Percentiles rank a stretch among this genome's conserved stretches.
These are phyloP conservation scores for Pharus latifolius DNA, from an alignment of 176 grass and related monocot genomes.

Conservation along the genomic window DNA sequence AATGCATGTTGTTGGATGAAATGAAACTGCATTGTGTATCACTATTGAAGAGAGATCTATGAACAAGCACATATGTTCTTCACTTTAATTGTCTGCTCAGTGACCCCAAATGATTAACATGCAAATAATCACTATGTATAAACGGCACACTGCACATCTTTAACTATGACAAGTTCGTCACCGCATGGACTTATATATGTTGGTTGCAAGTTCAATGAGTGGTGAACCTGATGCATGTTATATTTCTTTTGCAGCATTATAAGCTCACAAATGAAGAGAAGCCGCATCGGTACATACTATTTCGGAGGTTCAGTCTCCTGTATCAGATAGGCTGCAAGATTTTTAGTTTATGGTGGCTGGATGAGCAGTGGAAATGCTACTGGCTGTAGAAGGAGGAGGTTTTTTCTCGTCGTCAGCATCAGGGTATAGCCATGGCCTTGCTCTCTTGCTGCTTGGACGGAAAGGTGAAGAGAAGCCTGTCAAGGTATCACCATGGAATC, in stretches of 20 bases:
- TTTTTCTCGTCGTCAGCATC: conserved; percentile 92
- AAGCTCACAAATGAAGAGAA: neutral
- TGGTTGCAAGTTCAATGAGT: neutral
- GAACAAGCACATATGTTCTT: neutral
- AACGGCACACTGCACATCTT: neutral
- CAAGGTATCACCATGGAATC: conserved; percentile 58
- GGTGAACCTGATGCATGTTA: neutral
- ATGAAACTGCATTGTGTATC: neutral
- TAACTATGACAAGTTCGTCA: neutral
- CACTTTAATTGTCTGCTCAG: neutral
- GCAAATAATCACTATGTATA: neutral
- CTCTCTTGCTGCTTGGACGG: conserved; percentile 69
- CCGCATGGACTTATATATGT: neutral
- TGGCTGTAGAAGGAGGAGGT: conserved; percentile 87
- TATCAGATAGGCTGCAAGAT: neutral
- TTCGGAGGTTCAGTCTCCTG: neutral
- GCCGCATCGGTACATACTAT: neutral
- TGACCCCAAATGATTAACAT: neutral
- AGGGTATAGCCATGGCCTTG: conserved; percentile 73
- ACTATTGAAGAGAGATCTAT: neutral
- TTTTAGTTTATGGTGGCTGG: conserved; percentile 36
- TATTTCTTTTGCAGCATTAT: neutral
- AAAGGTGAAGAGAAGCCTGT: conserved; percentile 70
- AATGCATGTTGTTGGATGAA: neutral
- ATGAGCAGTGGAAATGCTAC: conserved; percentile 80